Conservation (phyloP, 1,139 yeast genomes). For the Saccharomycopsis crataegensis region DNA sequence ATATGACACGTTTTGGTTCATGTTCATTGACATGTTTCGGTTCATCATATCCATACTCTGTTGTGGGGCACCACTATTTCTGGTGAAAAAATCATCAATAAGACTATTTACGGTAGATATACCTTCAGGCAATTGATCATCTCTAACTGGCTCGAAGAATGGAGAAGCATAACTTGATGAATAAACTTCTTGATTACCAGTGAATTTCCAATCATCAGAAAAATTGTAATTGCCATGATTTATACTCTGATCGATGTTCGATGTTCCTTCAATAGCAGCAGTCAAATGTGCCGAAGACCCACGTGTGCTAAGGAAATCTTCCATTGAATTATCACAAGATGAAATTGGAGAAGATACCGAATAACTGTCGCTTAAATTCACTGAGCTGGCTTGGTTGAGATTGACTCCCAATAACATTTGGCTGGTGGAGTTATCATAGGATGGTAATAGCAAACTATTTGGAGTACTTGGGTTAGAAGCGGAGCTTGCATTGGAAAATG, state of each 20-base stretch:
- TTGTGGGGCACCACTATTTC: neutral
- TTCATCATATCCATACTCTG: neutral
- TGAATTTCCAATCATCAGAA: neutral
- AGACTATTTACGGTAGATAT: neutral
- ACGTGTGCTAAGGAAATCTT: neutral
- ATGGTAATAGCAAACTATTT: no score
- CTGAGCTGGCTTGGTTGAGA: no score
- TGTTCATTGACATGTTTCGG: no score
- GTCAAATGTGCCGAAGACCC: no score
- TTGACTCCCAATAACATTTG: no score
- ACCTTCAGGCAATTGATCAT: neutral
- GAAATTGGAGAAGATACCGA: neutral
- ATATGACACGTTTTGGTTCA: neutral
- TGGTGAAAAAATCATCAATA: conserved; percentile 7
- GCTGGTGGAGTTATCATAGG: no score
- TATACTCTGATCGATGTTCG: neutral
- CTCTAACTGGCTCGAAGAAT: conserved; percentile 9
- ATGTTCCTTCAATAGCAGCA: neutral
- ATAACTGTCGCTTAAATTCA: no score
- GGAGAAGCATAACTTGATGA: conserved; percentile 3
- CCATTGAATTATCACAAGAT: conserved; percentile 6
- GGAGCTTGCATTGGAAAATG: no score
- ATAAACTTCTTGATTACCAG: neutral
- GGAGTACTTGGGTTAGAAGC: no score
- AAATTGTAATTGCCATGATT: neutral